A percentile compares a stretch with the other conserved stretches of the same genome.
phyloP scores from a whole-genome alignment of 1,284 basidiomycete species.

The Ceratobasidium theobromae region DNA sequence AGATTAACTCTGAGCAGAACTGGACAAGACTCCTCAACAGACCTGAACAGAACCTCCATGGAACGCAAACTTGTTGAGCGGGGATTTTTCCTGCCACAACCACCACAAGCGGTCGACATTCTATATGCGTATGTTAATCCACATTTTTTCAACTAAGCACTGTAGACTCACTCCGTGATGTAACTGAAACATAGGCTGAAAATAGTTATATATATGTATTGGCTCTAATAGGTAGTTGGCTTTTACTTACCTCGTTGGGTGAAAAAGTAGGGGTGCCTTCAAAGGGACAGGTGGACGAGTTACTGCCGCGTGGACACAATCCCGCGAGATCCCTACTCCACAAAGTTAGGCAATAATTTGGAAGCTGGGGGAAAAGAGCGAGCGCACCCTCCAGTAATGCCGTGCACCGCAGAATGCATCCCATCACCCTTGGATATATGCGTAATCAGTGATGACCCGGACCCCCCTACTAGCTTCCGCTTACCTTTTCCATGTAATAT shows the following conservation, averaged over 20 bases:
- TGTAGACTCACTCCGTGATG: not conserved
- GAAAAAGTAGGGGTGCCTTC: not conserved
- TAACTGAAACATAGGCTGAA: not conserved
- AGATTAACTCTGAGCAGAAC: no score
- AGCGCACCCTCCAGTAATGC: not conserved
- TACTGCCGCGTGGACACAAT: not conserved
- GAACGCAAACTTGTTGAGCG: not conserved
- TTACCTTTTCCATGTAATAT: not conserved
- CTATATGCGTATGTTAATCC: not conserved
- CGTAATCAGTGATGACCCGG: not conserved
- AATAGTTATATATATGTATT: not conserved
- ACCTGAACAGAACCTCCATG: not conserved
- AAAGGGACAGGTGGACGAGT: conserved; percentile 3
- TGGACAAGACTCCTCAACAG: not conserved
- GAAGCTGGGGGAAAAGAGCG: no score
- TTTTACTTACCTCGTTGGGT: not conserved
- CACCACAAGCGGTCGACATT: conserved; percentile 12
- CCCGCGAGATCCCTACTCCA: not conserved
- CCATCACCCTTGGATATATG: not conserved
- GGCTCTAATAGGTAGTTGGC: not conserved
- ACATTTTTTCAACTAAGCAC: not conserved
- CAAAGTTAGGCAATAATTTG: not conserved
- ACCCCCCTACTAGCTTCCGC: not conserved
- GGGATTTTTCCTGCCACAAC: conserved; percentile 2
- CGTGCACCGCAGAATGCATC: not conserved